Evolutionary conservation across 495 filamentous ascomycete species (phyloP).

Genomic region (Penicillium maclennaniae): DNA sequence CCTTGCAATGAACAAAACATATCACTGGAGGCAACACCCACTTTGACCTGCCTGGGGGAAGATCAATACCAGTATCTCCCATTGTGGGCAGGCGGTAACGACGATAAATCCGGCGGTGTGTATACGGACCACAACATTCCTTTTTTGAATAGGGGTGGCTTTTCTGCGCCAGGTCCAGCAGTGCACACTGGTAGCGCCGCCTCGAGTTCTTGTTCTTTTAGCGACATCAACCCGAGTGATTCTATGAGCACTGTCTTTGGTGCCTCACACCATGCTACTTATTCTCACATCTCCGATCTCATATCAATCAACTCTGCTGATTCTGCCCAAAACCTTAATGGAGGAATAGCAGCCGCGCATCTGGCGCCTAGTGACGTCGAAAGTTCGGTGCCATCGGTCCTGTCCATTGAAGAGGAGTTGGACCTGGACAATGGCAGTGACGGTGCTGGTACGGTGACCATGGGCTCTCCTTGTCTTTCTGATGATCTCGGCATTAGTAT

Average conservation of each 20-base stretch:
- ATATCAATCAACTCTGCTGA: constrained; percentile 23
- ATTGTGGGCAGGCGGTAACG: constrained; percentile 53
- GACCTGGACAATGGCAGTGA: constrained; percentile 4
- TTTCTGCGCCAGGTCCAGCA: constrained; percentile 40
- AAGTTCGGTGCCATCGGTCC: not conserved
- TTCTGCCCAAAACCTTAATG: not conserved
- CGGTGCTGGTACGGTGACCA: constrained; percentile 5
- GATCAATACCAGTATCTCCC: constrained; percentile 51
- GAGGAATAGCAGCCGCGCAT: not conserved
- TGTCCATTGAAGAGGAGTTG: not conserved
- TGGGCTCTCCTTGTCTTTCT: constrained; percentile 7
- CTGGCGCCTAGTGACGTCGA: not conserved
- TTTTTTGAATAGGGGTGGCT: constrained; percentile 34
- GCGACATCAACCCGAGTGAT: constrained; percentile 25
- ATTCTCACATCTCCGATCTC: constrained; percentile 25
- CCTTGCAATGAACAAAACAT: constrained; percentile 8
- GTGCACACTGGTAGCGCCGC: constrained; percentile 38
- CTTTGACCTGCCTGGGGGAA: constrained; percentile 44
- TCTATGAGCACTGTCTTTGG: constrained; percentile 29
- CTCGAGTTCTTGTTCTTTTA: constrained; percentile 21
- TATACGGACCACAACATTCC: constrained; percentile 42
- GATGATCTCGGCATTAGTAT: constrained; percentile 10
- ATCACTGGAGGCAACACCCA: constrained; percentile 30
- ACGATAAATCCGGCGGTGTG: constrained; percentile 53
- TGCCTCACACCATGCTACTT: constrained; percentile 34